Base-by-base conservation (phyloP, 768 basidiomycete genomes). In the Panellus pusillus region DNA sequence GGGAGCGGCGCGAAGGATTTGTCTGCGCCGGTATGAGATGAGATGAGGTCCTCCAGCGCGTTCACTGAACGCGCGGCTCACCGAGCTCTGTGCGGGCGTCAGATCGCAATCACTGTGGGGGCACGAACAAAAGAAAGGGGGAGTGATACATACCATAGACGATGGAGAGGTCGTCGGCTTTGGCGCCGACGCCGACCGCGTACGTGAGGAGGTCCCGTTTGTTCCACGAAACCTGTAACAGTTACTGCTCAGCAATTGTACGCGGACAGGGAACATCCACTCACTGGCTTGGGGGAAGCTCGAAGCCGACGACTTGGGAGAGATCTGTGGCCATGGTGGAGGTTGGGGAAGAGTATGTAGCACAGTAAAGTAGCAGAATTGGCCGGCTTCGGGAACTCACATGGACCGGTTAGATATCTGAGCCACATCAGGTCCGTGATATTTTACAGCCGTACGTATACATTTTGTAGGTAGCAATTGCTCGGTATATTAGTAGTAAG, bases 171-270 rank as follows among this genome's bases (percentile, higher is more conserved):
- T 93, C 91, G 45, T 87, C 77, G 37, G 76, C 76, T 69, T 90
- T 91, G 14, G 90, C 90, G 13, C 92, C 93, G 35, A 94, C 85
- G 13, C 89, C 90, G 20, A 84, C 73, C 12, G 89, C 87, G 60
- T 93, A 94, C 1, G 82, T 79, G 54, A 94, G 71, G 15, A 93
- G 72, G 69, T 94, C 92, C 46, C 91, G 82, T 70, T 86, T 84
- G 66, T 89, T 91, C 92, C 92, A 94, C 1, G 80, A 69, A 20
- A 91, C 91, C 89, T 92, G 42, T n/a, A n/a, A n/a, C 3, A 24
- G 15, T 18, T 28, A 24, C 6, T 6, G 20, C 12, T 17, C 18
- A 44, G 17, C 9, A 49, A 20, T 18, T 38, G 32, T 50, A 48
- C n/a, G 41, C 19, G 8, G 20, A 36, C 20, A 11, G 13, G n/a